These are phyloP conservation scores for Blastomyces percursus DNA, from an alignment of 2,329 filamentous ascomycete species.

Conservation along the genomic window DNA sequence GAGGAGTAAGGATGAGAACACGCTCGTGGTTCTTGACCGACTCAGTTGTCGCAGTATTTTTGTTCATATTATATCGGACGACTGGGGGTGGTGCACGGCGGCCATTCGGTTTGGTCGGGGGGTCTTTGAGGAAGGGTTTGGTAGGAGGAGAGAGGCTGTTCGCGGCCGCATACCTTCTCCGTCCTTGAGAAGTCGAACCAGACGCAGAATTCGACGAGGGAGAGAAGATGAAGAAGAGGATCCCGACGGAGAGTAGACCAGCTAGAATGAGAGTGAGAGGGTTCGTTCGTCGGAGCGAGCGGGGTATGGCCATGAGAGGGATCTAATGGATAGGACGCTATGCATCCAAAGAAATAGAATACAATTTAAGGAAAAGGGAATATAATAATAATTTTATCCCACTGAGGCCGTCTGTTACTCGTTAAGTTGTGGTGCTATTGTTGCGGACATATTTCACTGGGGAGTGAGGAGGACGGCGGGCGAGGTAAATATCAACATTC, in stretches of 20 bases:
- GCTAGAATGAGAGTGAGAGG: slow-evolving; percentile 65
- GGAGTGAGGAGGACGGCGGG: neutral
- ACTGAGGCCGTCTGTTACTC: neutral
- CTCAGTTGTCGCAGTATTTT: slow-evolving; percentile 69
- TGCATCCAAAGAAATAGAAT: neutral
- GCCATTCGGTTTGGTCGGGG: slow-evolving; percentile 37
- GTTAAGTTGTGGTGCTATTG: neutral
- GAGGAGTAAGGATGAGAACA: slow-evolving; percentile 81
- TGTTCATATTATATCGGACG: slow-evolving; percentile 88
- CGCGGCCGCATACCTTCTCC: slow-evolving; percentile 49
- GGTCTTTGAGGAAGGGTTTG: slow-evolving; percentile 60
- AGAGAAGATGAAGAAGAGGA: slow-evolving; percentile 53
- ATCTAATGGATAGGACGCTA: neutral
- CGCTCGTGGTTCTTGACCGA: slow-evolving; percentile 72
- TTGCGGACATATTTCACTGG: slow-evolving; percentile 3
- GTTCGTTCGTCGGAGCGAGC: slow-evolving; percentile 66
- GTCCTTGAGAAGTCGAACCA: slow-evolving; percentile 39
- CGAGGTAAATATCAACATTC: neutral
- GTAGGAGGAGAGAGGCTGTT: slow-evolving; percentile 64
- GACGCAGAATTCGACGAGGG: slow-evolving; percentile 44
- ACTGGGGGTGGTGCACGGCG: slow-evolving; percentile 64
- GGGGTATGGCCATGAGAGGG: slow-evolving; percentile 46
- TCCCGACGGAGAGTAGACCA: slow-evolving; percentile 58
- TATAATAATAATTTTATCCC: neutral
- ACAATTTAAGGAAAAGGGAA: neutral